Base-by-base conservation (phyloP, 179 eudicot species). In the Gypsophila paniculata region DNA sequence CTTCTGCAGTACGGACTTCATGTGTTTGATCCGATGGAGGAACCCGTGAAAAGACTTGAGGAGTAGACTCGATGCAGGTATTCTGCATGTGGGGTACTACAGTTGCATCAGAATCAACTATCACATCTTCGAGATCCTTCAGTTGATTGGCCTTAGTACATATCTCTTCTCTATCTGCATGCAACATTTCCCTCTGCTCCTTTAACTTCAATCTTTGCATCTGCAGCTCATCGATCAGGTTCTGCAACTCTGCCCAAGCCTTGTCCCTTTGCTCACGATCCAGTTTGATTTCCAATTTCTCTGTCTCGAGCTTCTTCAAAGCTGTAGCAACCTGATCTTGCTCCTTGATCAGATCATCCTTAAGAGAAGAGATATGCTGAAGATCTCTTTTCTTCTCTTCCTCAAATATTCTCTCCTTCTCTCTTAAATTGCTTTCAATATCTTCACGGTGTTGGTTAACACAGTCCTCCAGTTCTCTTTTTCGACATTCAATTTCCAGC, bases 121-220 rank as follows among this genome's bases (percentile, higher is more conserved):
- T 87, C 65, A 84, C 39, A 78, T 84, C 88, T 80, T 94, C 96
- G 69, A 94, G 75, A 61, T 82, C 86, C 78, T 85, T 83, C 77
- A 94, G 77, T 44, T 81, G 81, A 64, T 91, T 96, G 69, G 87
- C 90, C 82, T 85, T 89, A 77, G 79, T 71, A 77, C 79, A 70
- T 72, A 94, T 94, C 78, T 79, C 85, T 71, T 80, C 85, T 70
- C 91, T 83, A 68, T 94, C 99, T 29, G 85, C 86, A 75, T 87
- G 91, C 75, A 94, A 75, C 78, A 87, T 71, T 82, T 94, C 92
- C 85, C 99, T 85, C 76, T 94, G 99, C 71, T 91, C 85, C 86
- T 89, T 91, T 72, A 94, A 74, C 73, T 89, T 91, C 82, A 88
- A 76, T 73, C 94, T 86, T 81, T 94, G 97, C 78, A 75, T 76